Base-by-base conservation (phyloP, 1,139 yeast species). In the Blastobotrys malaysiensis region DNA sequence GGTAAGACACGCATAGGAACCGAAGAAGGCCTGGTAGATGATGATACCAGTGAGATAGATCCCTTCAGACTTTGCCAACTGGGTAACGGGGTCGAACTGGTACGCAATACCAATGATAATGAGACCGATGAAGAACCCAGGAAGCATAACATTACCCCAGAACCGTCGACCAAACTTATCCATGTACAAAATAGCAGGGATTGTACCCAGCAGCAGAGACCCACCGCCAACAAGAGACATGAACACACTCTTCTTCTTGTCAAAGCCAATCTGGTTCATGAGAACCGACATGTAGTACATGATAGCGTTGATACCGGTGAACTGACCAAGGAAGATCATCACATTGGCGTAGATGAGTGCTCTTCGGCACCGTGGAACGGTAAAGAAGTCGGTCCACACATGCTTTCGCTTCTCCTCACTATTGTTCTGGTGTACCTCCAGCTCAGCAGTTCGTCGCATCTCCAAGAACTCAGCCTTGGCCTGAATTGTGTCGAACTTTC, bases 101-200 rank as follows among this genome's bases (percentile, higher is more conserved):
- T 81, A 81, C 22, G 84, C 83, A 45, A 75, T 73, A 63, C 85
- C 86, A 20, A 81, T 82, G 14, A 82, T 70, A 3, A 80, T 71
- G 57, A 82, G 72, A 52, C 86, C 86, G 52, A 82, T 61, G 61
- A 81, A 76, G 70, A 81, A 82, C 5, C 82, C 79, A 31, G 80
- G 72, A 55, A 80, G 71, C 73, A 77, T 63, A 62, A 72, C 67
- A 61, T 59, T 59, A n/a, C 63, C 63, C 62, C 62, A 61, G 46
- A 55, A 58, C 51, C 81, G 75, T 64, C 87, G 76, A 14, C 86
- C 86, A 61, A 80, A 78, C 53, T 71, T 70, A 67, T 82, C 86
- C 84, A 82, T 81, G 68, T 70, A 80, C 55, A 80, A 63, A 53
- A 81, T 77, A 9, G 84, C 86, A 6, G 86, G 86, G 59, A 82